These are phyloP conservation scores for Nemania diffusa DNA, from an alignment of 2,329 filamentous ascomycete species.

Conservation along the genomic window DNA sequence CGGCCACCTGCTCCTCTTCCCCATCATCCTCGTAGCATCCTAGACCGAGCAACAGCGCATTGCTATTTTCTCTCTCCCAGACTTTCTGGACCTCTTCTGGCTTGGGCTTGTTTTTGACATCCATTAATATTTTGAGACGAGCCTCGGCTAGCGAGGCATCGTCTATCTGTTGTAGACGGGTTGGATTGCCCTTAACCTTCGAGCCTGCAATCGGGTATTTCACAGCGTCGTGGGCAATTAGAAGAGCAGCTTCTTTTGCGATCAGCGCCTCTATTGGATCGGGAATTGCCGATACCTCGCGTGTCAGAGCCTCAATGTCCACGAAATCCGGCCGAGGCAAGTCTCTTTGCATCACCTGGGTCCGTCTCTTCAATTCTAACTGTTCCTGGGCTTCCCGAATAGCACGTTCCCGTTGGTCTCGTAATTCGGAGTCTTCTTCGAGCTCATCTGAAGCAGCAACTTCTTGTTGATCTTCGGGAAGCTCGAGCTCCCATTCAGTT, in stretches of 20 bases:
- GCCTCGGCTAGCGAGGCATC: conserved; percentile 80
- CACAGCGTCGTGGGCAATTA: conserved; percentile 84
- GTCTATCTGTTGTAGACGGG: conserved; percentile 70
- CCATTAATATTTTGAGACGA: conserved; percentile 78
- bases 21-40: conserved; percentile 83
- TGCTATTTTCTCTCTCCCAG: conserved; percentile 64
- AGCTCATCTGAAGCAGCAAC: conserved; percentile 59
- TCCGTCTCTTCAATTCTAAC: conserved; percentile 83
- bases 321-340: conserved; percentile 81
- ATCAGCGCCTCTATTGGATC: conserved; percentile 77
- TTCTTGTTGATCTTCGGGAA: conserved; percentile 84
- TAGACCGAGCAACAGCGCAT: conserved; percentile 77
- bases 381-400: conserved; percentile 78
- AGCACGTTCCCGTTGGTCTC: conserved; percentile 81
- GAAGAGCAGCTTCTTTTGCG: conserved; percentile 77
- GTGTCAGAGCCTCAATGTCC: conserved; percentile 75
- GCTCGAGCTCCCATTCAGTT: conserved; percentile 91
- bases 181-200: conserved; percentile 70
- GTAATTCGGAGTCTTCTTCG: conserved; percentile 73
- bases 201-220: conserved; percentile 77
- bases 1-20: conserved; percentile 71
- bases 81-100: conserved; percentile 63
- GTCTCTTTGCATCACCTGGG: conserved; percentile 87
- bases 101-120: conserved; percentile 65
- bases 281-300: conserved; percentile 67